Base-by-base conservation (phyloP, 225 moss, liverwort and hornwort genomes). In the Physcomitrium patens region DNA sequence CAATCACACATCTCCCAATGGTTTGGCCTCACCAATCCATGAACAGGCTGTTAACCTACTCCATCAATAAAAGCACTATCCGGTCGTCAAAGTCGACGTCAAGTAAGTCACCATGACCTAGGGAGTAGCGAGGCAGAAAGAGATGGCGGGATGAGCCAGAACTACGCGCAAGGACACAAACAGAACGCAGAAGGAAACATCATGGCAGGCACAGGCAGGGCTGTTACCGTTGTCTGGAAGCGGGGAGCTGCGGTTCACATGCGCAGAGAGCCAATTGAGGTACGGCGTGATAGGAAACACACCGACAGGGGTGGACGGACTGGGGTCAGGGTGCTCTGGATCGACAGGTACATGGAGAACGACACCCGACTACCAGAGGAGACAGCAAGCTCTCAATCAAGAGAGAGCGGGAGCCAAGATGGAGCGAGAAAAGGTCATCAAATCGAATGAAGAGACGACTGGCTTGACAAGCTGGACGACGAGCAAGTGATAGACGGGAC, bases 211-310 rank as follows among this genome's bases (percentile, higher is more conserved):
- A 64, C 83, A 80, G 64, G 60, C 49, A 55, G 48, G 24, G 70
- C 73, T 71, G 68, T 85, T 85, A 85, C 85, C 85, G 78, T 84
- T 80, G 31, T 65, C 77, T 48, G 71, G 80, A 78, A 71, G 60
- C 63, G 15, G 77, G 71, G 50, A 73, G 77, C 57, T 60, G 28
- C 71, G 63, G 65, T 51, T 80, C 84, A 83, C 77, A 84, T 80
- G 59, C 69, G 73, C 71, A 83, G 47, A 62, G 17, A 14, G 58
- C 42, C 76, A 52, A 60, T 67, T 69, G 31, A 37, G 31, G 78
- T 44, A 20, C 65, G 5, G 31, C 7, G 31, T 37, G 31, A 37
- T 37, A 37, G 31, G 31, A 37, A 37, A 4, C 31, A 37, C 31
- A 37, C 31, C 31, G 31, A 37, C 31, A 37, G 31, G 31, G 5